Base-by-base conservation (phyloP, 1,284 basidiomycete species). In the Rhodotorula sp. region DNA sequence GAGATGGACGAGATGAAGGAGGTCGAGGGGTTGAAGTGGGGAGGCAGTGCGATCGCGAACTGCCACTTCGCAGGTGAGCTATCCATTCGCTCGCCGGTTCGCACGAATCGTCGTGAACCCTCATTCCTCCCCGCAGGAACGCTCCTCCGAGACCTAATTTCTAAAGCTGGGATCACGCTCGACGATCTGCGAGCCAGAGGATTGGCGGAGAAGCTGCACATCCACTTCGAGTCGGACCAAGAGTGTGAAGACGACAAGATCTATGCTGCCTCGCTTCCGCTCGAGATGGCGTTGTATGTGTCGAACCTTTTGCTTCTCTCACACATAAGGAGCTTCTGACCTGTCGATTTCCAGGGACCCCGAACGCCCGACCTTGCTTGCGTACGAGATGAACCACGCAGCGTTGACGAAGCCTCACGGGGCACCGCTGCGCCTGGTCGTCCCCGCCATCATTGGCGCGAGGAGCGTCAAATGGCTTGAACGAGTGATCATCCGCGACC, bases 341-440 rank as follows among this genome's bases (percentile, higher is more conserved):
- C 34, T 20, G 3, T 30, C 6, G 7, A n/a, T 32, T 8, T 15
- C 6, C 65, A 76, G 73, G n/a, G 70, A 75, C 49, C 24, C 32
- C 1, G 49, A 44, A 0, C 66, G 70, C 2, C 67, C 69, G 4
- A 85, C 86, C 3, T 76, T 87, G 17, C 82, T 87, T 52, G 85
- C 85, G 0, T 86, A 84, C 82, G 84, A 86, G 79, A 86, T 86
- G 85, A 87, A 87, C 72, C 85, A 83, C 8, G 78, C 83, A 70
- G 83, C 83, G 1, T 81, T 87, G 27, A 83, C 84, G 13, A 84
- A 84, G 75, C 83, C 84, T 17, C 86, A 87, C 64, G 86, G 86
- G n/a, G 82, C 78, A 30, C 86, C 86, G 0, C 79, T 87, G 32
- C 83, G 85, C 20, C 76, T 84, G 24, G 83, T 87, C 60, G 83